Percentiles rank a stretch among this genome's conserved stretches.
These are phyloP conservation scores for Leccinum arenicola DNA, from an alignment of 768 basidiomycete species.

Conservation along the genomic window DNA sequence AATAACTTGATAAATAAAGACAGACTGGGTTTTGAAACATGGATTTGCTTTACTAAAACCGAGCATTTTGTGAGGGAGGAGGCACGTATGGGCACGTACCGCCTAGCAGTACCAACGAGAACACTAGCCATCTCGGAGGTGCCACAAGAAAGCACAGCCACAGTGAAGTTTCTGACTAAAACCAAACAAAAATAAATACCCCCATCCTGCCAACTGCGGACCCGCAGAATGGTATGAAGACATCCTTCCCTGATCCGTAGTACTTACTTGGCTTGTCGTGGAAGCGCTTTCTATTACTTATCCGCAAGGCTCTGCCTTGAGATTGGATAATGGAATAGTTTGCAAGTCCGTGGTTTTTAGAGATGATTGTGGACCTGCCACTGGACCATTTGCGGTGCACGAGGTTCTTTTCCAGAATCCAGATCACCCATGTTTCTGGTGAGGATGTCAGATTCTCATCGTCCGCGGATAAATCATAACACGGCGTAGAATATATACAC, in stretches of 20 bases:
- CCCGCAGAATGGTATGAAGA: background rate
- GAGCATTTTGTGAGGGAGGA: conserved; percentile 6
- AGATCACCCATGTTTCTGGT: background rate
- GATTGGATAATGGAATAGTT: background rate
- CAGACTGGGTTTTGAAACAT: conserved; percentile 24
- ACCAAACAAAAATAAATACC: conserved; percentile 14
- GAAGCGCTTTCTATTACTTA: background rate
- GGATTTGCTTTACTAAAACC: conserved; percentile 11
- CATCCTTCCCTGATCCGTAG: background rate
- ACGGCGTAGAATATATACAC: background rate
- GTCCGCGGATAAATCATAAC: background rate
- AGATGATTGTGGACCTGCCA: background rate
- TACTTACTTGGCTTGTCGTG: background rate
- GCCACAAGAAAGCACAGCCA: background rate
- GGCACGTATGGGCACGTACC: conserved; percentile 4
- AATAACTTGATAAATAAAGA: conserved; percentile 2
- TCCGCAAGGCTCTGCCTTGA: background rate
- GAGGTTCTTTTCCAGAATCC: background rate
- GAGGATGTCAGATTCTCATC: background rate
- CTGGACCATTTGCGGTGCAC: background rate
- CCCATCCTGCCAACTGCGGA: no score
- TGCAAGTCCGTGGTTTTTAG: background rate
- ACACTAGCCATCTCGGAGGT: conserved; percentile 14
- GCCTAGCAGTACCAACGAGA: conserved; percentile 13
- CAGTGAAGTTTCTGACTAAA: background rate